Percentiles rank a stretch among this genome's conserved stretches.
These are phyloP conservation scores for Sporothrix pallida DNA, from an alignment of 2,329 filamentous ascomycete species.

Conservation along the genomic window DNA sequence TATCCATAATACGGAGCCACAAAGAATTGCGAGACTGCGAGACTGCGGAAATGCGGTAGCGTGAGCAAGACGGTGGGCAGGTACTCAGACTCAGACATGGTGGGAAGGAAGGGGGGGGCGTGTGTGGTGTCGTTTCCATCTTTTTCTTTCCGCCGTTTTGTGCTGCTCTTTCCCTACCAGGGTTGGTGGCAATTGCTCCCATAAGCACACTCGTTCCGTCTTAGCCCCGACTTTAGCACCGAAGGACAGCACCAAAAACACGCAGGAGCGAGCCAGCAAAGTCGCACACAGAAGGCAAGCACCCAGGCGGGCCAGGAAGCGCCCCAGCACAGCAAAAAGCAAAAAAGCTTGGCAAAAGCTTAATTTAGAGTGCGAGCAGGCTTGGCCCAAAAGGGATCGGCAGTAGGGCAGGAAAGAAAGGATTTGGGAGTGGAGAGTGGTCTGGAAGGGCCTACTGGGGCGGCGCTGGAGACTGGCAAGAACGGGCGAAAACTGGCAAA, in stretches of 20 bases:
- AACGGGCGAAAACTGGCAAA: neutral
- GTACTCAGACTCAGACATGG: neutral
- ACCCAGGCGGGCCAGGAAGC: neutral
- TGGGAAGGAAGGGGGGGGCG: neutral
- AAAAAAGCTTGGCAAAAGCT: conserved; percentile 28
- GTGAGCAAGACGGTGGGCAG: neutral
- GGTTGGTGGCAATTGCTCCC: conserved; percentile 17
- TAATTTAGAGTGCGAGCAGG: conserved; percentile 9
- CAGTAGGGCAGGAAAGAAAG: neutral
- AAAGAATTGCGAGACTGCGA: conserved; percentile 1
- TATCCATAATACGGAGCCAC: neutral
- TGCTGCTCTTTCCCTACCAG: neutral
- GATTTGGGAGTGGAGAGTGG: neutral
- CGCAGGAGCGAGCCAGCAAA: no score
- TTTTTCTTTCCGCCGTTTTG: neutral
- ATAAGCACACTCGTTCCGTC: conserved; percentile 15
- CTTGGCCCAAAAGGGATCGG: conserved; percentile 21
- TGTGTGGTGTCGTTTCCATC: neutral
- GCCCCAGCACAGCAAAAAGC: neutral
- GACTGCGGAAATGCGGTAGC: neutral
- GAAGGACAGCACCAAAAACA: neutral
- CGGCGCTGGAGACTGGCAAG: neutral
- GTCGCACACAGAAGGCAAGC: neutral
- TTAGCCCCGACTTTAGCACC: conserved; percentile 23
- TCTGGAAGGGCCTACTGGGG: conserved; percentile 17